These are phyloP conservation scores for Coniochaeta sp. DNA, from an alignment of 2,329 filamentous ascomycete genomes.

Conservation along the genomic window DNA sequence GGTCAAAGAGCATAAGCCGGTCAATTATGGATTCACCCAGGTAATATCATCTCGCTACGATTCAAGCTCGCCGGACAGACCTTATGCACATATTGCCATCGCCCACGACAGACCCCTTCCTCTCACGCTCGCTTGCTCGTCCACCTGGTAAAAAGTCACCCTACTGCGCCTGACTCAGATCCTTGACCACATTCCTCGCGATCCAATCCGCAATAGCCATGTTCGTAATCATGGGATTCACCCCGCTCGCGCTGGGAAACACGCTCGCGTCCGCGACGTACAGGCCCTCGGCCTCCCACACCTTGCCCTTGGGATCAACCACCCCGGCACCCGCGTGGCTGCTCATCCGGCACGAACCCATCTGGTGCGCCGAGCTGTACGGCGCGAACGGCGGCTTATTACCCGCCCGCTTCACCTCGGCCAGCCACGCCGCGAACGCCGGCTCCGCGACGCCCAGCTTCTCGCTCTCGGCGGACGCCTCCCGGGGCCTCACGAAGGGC, in stretches of 20 bases:
- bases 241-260: conserved; percentile 68
- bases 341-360: conserved; percentile 72
- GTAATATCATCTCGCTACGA: too few species aligned
- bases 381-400: conserved; percentile 41
- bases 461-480: conserved; percentile 9
- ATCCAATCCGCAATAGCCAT: conserved; percentile 67
- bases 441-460: conserved; percentile 47
- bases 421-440: conserved; percentile 56
- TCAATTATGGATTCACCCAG: too few species aligned
- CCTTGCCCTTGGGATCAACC: conserved; percentile 48
- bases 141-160: neutral
- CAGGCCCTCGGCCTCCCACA: conserved; percentile 60
- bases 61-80: too few species aligned
- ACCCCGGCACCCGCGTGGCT: conserved; percentile 42
- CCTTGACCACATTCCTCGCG: conserved; percentile 46
- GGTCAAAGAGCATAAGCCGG: neutral
- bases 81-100: too few species aligned
- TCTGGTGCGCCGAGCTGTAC: conserved; percentile 73
- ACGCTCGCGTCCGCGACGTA: conserved; percentile 71
- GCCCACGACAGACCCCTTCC: too few species aligned
- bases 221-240: conserved; percentile 74
- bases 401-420: conserved; percentile 36
- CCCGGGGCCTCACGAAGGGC: conserved; percentile 46
- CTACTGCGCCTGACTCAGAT: conserved; percentile 23
- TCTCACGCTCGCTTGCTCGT: neutral